These are phyloP conservation scores for Diutina siamensis DNA, from an alignment of 1,139 yeast genomes.

Conservation along the genomic window DNA sequence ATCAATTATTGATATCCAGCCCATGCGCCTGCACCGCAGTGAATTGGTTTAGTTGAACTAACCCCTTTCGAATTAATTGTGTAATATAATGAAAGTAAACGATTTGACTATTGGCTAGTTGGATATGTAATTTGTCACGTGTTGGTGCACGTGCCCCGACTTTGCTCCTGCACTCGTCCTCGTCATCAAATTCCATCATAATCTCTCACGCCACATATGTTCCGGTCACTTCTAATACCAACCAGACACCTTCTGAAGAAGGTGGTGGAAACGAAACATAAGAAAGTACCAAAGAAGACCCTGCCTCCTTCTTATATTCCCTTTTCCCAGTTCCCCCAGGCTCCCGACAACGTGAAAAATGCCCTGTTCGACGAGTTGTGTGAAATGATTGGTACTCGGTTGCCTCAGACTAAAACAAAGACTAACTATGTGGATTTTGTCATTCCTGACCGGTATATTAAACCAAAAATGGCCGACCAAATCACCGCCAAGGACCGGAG, in stretches of 20 bases:
- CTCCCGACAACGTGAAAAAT: not conserved
- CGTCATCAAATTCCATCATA: too few species aligned
- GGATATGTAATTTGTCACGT: too few species aligned
- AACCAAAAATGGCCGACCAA: conserved; percentile 14
- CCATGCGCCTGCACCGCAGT: too few species aligned
- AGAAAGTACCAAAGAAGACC: not conserved
- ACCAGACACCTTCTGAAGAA: not conserved
- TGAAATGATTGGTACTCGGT: not conserved
- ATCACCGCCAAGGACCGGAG: conserved; percentile 18
- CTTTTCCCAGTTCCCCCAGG: not conserved
- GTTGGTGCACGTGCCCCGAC: too few species aligned
- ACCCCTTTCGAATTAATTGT: too few species aligned
- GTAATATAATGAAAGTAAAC: too few species aligned
- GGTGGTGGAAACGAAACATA: not conserved
- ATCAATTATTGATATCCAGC: not conserved
- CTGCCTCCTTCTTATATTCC: not conserved
- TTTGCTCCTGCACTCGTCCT: too few species aligned
- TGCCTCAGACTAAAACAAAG: not conserved
- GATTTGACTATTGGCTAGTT: too few species aligned
- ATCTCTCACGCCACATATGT: too few species aligned
- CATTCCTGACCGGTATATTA: conserved; percentile 22
- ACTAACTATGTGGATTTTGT: conserved; percentile 13
- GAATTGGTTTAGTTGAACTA: too few species aligned
- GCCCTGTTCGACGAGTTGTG: conserved; percentile 3
- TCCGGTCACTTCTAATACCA: not conserved